Conservation (phyloP, 164 flowering plant genomes). For the Nymphaea thermarum region DNA sequence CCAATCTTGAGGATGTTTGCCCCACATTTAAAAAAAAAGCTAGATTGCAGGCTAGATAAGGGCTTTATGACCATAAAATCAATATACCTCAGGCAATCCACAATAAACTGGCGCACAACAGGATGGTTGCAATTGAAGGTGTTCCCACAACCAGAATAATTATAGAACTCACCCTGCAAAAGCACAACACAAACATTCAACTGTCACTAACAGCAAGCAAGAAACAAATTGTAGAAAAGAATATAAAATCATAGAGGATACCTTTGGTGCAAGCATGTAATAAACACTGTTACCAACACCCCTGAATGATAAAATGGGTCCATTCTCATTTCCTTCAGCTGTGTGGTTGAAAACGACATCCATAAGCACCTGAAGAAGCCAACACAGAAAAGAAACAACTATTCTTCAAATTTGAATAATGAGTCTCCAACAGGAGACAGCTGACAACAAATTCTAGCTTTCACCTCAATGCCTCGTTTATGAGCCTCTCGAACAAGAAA, state of each 20-base stretch:
- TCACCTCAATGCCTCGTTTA: slow-evolving; percentile 91
- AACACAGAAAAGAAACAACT: slow-evolving; percentile 2
- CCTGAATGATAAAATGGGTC: slow-evolving; percentile 78
- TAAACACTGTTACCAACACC: slow-evolving; percentile 82
- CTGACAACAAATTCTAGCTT: background rate
- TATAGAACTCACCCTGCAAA: slow-evolving; percentile 86
- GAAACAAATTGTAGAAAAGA: too few species aligned
- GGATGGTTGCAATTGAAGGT: slow-evolving; percentile 97
- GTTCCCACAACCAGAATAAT: slow-evolving; percentile 97
- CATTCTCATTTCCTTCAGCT: slow-evolving; percentile 94
- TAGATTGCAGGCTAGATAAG: too few species aligned
- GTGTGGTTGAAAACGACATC: slow-evolving; percentile 99
- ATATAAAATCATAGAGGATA: slow-evolving; percentile 9
- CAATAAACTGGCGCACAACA: slow-evolving; percentile 73
- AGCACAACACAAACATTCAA: too few species aligned
- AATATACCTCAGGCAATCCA: slow-evolving; percentile 76
- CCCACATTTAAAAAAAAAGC: too few species aligned
- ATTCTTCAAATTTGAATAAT: slow-evolving; percentile 1
- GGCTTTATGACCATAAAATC: too few species aligned
- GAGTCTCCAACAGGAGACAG: slow-evolving; percentile 1
- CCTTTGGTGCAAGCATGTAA: slow-evolving; percentile 97
- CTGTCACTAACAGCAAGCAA: too few species aligned
- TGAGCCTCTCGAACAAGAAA: slow-evolving; percentile 86
- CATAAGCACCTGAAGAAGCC: slow-evolving; percentile 65
- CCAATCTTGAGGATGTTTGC: too few species aligned